Evolutionary conservation across 75 land plant species (phyloP), one percentile per base, ranked within the genome.

Genomic region (Pinus taeda): DNA sequence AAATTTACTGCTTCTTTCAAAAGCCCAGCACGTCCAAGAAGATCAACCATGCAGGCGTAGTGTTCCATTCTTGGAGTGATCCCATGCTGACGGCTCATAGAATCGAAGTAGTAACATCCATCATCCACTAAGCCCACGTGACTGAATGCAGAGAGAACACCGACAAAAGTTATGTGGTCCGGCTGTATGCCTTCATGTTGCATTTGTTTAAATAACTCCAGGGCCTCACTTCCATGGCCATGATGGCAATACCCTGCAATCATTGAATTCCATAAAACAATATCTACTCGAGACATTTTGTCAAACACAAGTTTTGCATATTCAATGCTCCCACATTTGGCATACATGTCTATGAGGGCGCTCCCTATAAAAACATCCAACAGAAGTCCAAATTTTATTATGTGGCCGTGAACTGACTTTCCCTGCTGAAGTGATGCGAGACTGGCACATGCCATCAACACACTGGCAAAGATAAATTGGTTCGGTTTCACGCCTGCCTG

Each of bases 261-360:
- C 30, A 84, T 33, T 2, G 89, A 55, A 71, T 87, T 87, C 84
- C 84, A 87, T 18, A 82, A 79, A 12, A 87, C 86, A 57, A 45
- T 36, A 78, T 87, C 89, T 61, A 42, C 49, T 37, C 59, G 77
- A 57, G 63, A 71, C 78, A 88, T 82, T 56, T 82, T 76, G 1
- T 79, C 24, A 75, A 84, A 88, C n/a, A 71, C 62, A 57, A 67
- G 77, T 0, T 14, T 26, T 18, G 84, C 79, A 6, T 79, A 84
- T n/a, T 75, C 79, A 15, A 78, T 70, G 36, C 64, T 64, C n/a
- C 80, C 77, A 67, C 80, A 81, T 81, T 88, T 88, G 20, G 79
- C 60, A 72, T 88, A 88, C 74, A 88, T 73, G 42, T 84, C 82
- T 0, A 88, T 42, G 18, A 88, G 17, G 5, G 90, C 76, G 78